Evolutionary conservation across 306 rosid genomes (phyloP).

Genomic region (Cucurbita ficifolia): DNA sequence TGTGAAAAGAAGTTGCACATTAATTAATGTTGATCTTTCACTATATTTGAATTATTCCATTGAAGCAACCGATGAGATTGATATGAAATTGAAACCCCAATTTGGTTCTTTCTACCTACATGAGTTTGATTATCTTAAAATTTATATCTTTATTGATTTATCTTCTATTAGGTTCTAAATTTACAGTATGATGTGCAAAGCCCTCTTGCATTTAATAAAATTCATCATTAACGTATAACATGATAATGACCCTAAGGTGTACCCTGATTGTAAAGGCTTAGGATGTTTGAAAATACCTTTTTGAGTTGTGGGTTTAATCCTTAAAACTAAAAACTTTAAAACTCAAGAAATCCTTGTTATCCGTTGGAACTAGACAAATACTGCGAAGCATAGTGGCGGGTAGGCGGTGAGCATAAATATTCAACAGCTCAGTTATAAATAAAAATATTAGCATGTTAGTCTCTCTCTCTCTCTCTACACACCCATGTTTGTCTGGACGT

Average conservation of each 20-base stretch:
- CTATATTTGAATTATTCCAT: neutral
- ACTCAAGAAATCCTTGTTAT: neutral
- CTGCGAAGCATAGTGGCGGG: neutral
- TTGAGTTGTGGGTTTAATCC: neutral
- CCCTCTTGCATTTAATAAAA: no score
- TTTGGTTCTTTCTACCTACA: neutral
- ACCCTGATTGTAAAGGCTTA: no score
- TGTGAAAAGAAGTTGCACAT: neutral
- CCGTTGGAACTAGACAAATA: neutral
- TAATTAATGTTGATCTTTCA: neutral
- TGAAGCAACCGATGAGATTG: neutral
- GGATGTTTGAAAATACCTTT: no score
- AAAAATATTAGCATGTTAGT: neutral
- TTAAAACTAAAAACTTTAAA: neutral
- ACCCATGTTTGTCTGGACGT: neutral
- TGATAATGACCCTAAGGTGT: no score
- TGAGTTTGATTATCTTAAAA: neutral
- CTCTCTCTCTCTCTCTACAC: neutral
- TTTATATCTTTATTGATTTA: neutral
- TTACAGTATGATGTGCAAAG: no score
- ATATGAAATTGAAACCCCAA: neutral
- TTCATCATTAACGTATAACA: no score
- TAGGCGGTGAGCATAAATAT: neutral
- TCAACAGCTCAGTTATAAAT: neutral
- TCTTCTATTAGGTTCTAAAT: no score